A percentile compares a stretch with the other conserved stretches of the same genome.
phyloP scores from a whole-genome alignment of 306 rosid species.

The Dalbergia oliveri region DNA sequence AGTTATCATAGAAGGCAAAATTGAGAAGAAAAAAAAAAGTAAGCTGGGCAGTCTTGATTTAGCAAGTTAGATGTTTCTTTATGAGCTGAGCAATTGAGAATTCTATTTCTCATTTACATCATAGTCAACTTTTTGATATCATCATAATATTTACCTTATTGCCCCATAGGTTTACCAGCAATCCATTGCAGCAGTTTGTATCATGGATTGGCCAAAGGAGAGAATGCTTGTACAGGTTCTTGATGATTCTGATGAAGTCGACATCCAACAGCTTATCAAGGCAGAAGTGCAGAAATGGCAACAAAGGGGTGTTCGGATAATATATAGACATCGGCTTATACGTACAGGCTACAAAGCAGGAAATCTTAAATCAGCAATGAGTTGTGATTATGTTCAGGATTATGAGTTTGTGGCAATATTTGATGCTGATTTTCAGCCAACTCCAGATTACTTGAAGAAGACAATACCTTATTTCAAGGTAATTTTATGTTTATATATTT shows the following conservation, averaged over 20 bases:
- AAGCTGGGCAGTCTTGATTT: neutral
- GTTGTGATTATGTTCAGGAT: slow-evolving; percentile 93
- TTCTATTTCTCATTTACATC: slow-evolving; percentile 7
- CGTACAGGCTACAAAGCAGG: slow-evolving; percentile 99
- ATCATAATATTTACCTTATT: slow-evolving; percentile 41
- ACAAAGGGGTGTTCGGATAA: slow-evolving; percentile 83
- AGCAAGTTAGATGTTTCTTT: slow-evolving; percentile 15
- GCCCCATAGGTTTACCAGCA: slow-evolving; percentile 89
- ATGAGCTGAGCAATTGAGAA: slow-evolving; percentile 7
- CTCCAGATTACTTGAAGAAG: slow-evolving; percentile 94
- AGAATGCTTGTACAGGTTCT: slow-evolving; percentile 95
- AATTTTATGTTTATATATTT: slow-evolving; percentile 32
- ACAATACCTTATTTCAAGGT: slow-evolving; percentile 97
- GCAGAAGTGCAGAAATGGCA: slow-evolving; percentile 99
- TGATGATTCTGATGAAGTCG: slow-evolving; percentile 94
- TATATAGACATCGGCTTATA: slow-evolving; percentile 90
- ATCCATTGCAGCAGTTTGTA: slow-evolving; percentile 92
- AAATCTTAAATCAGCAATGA: slow-evolving; percentile 97
- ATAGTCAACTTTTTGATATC: neutral
- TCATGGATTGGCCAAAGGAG: slow-evolving; percentile 96
- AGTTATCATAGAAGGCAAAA: neutral
- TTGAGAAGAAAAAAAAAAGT: neutral
- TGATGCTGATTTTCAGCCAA: slow-evolving; percentile 98
- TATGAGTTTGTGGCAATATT: slow-evolving; percentile 96
- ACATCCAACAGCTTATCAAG: slow-evolving; percentile 86